These are phyloP conservation scores for Gaertneriomyces sp. DNA, from an alignment of 192 early-diverging fungal species.

Conservation along the genomic window DNA sequence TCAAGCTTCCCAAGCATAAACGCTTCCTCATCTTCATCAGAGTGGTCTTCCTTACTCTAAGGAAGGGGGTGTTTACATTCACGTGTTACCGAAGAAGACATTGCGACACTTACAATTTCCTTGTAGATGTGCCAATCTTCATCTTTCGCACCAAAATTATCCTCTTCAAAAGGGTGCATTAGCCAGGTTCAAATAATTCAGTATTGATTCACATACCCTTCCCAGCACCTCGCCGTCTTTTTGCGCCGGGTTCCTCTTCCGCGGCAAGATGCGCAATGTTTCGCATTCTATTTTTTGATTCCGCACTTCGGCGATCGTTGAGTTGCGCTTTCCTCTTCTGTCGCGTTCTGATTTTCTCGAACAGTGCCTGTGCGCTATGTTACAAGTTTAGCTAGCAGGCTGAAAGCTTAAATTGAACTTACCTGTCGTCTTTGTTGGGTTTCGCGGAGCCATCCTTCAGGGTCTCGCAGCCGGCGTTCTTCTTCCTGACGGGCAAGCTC, in stretches of 20 bases:
- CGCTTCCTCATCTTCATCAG: conserved; percentile 73
- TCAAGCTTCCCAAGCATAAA: conserved; percentile 67
- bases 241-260: conserved; percentile 50
- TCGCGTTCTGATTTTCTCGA: conserved; percentile 68
- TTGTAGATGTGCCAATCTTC: conserved; percentile 91
- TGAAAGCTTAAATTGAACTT: background rate
- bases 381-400: background rate
- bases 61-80: background rate
- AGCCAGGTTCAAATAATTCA: background rate
- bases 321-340: conserved; percentile 71
- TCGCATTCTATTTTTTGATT: conserved; percentile 79
- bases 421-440: conserved; percentile 60
- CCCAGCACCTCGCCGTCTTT: conserved; percentile 53
- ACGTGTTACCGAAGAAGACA: background rate
- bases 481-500: conserved; percentile 68
- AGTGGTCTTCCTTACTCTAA: conserved; percentile 73
- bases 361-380: conserved; percentile 36
- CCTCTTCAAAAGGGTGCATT: conserved; percentile 50
- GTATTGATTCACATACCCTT: background rate
- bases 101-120: conserved; percentile 64
- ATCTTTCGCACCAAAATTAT: conserved; percentile 91
- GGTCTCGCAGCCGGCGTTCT: conserved; percentile 63
- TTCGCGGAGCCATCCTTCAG: conserved; percentile 69
- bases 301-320: conserved; percentile 80
- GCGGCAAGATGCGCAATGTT: conserved; percentile 79